A percentile compares a stretch with the other conserved stretches of the same genome.
Evolutionary conservation across 805 yeast species (phyloP).

Genomic region (Saccharomycopsis vini): DNA sequence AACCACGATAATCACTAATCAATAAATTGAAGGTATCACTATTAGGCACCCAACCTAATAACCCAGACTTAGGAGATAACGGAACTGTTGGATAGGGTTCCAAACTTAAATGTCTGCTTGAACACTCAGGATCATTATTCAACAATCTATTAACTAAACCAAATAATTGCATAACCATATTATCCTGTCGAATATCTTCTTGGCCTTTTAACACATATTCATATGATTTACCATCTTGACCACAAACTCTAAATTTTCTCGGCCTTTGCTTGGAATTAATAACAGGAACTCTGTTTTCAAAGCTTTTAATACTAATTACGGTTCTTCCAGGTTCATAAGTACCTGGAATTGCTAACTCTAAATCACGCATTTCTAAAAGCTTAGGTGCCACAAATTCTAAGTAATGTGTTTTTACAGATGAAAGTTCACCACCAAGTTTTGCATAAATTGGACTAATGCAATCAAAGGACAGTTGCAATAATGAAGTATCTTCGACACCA

Average conservation of each 20-base stretch:
- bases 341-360: constrained; percentile 90
- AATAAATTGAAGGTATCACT: constrained; percentile 93
- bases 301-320: constrained; percentile 57
- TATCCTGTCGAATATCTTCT: constrained; percentile 96
- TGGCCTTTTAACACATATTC: constrained; percentile 84
- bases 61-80: constrained; percentile 91
- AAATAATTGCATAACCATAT: constrained; percentile 93
- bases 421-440: constrained; percentile 69
- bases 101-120: constrained; percentile 88
- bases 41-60: constrained; percentile 95
- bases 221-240: constrained; percentile 89
- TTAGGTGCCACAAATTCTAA: constrained; percentile 92
- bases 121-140: constrained; percentile 87
- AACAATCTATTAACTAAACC: constrained; percentile 89
- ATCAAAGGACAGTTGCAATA: constrained; percentile 18
- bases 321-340: constrained; percentile 82
- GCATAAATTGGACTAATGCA: constrained; percentile 53
- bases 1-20: constrained; percentile 86
- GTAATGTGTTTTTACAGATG: constrained; percentile 2
- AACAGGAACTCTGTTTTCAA: constrained; percentile 78
- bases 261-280: constrained; percentile 96
- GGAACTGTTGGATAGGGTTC: constrained; percentile 93
- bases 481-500: constrained; percentile 8
- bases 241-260: constrained; percentile 66
- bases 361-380: constrained; percentile 63